Conservation (phyloP, 192 early-diverging fungal species). For the Linnemannia hyalina region DNA sequence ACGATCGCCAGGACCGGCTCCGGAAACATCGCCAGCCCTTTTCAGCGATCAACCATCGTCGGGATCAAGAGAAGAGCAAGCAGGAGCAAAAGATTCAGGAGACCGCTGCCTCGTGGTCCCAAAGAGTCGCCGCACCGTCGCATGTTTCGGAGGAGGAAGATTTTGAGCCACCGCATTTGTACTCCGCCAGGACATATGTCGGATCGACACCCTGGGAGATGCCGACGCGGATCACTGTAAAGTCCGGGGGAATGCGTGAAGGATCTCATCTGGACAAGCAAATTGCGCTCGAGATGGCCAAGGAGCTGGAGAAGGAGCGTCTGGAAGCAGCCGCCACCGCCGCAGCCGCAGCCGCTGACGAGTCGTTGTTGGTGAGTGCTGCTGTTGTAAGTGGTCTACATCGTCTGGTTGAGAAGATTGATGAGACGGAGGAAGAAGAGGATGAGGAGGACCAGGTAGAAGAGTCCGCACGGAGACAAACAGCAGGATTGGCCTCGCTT, state of each 20-base stretch:
- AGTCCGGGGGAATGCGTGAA: constrained; percentile 40
- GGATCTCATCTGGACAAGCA: constrained; percentile 41
- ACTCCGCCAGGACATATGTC: constrained; percentile 46
- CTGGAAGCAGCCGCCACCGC: constrained; percentile 5
- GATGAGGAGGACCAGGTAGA: constrained; percentile 14
- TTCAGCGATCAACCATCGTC: constrained; percentile 44
- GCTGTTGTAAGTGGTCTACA: constrained; percentile 2
- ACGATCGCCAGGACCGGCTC: constrained; percentile 33
- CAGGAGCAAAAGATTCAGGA: constrained; percentile 8
- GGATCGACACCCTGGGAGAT: constrained; percentile 54
- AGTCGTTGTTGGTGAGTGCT: background rate
- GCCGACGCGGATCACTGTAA: constrained; percentile 48
- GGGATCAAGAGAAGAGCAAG: constrained; percentile 29
- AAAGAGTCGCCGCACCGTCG: background rate
- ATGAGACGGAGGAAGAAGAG: constrained; percentile 21
- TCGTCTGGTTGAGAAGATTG: constrained; percentile 16
- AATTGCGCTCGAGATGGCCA: constrained; percentile 51
- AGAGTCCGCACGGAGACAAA: background rate
- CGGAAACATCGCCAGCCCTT: constrained; percentile 34
- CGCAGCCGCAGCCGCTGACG: background rate
- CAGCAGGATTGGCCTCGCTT: background rate
- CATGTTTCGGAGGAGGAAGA: constrained; percentile 14
- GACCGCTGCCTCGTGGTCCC: background rate
- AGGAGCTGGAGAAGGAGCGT: constrained; percentile 43
- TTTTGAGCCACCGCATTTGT: constrained; percentile 55